Percentiles rank a stretch among this genome's conserved stretches.
Conservation (phyloP, 495 filamentous ascomycete genomes). For the Penicillium alfredii region DNA sequence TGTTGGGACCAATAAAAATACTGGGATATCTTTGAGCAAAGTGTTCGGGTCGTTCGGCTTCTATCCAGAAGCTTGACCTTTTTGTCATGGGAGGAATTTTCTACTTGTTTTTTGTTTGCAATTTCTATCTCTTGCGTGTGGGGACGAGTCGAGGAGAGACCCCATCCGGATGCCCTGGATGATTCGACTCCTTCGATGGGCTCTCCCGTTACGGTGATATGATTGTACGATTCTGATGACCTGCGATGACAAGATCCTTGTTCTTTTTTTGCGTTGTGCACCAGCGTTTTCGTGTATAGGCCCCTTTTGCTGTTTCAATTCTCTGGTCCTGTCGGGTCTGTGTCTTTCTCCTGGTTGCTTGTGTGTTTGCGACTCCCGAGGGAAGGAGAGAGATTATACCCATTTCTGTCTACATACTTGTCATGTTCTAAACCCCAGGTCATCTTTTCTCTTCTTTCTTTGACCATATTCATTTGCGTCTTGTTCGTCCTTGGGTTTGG, state of each 20-base stretch:
- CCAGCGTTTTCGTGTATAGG: slow-evolving; percentile 18
- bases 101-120: slow-evolving; percentile 21
- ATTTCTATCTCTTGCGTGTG: slow-evolving; percentile 18
- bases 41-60: neutral
- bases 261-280: slow-evolving; percentile 17
- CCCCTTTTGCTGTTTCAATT: slow-evolving; percentile 10
- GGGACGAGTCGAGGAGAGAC: too few species aligned
- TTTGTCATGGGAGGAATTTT: slow-evolving; percentile 16
- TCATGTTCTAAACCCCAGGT: slow-evolving; percentile 24
- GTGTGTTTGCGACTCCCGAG: slow-evolving; percentile 14
- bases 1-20: slow-evolving; percentile 12
- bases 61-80: neutral
- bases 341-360: slow-evolving; percentile 19
- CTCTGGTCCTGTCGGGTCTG: slow-evolving; percentile 6
- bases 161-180: too few species aligned
- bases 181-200: neutral
- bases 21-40: neutral
- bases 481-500: slow-evolving; percentile 2
- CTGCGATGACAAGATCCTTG: slow-evolving; percentile 38
- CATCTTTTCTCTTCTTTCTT: slow-evolving; percentile 15
- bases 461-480: slow-evolving; percentile 13
- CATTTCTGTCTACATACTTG: slow-evolving; percentile 17
- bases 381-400: slow-evolving; percentile 27
- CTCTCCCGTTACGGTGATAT: slow-evolving; percentile 36
- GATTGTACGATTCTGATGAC: slow-evolving; percentile 48